These are phyloP conservation scores for Ziziphus jujuba DNA, from an alignment of 306 rosid species.

Conservation along the genomic window DNA sequence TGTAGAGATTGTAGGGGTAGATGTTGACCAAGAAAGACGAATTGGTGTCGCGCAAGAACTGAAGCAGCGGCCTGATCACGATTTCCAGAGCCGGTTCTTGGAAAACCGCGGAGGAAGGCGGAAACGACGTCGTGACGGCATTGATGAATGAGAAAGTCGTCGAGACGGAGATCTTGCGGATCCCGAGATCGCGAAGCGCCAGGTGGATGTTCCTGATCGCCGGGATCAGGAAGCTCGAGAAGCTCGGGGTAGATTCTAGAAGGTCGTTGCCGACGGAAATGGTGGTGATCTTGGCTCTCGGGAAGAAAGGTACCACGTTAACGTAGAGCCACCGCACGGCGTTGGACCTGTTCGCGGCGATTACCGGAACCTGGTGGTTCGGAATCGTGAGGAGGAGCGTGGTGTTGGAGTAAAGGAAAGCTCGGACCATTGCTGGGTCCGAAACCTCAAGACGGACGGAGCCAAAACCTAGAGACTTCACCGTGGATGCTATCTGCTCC, in stretches of 20 bases:
- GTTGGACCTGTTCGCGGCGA: slow-evolving; percentile 66
- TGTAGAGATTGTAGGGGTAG: slow-evolving; percentile 81
- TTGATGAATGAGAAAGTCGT: slow-evolving; percentile 69
- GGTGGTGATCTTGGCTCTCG: slow-evolving; percentile 68
- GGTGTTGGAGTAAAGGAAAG: slow-evolving; percentile 69
- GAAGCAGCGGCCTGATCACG: slow-evolving; percentile 57
- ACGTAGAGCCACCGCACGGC: slow-evolving; percentile 67
- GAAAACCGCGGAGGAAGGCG: slow-evolving; percentile 74
- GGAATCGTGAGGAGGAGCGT: slow-evolving; percentile 72
- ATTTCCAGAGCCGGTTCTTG: slow-evolving; percentile 32
- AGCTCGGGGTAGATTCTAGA: slow-evolving; percentile 39
- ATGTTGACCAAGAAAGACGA: slow-evolving; percentile 80
- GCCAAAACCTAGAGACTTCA: slow-evolving; percentile 37
- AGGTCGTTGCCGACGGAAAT: slow-evolving; percentile 83
- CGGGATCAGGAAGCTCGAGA: slow-evolving; percentile 44
- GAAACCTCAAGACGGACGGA: slow-evolving; percentile 63
- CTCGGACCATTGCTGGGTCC: slow-evolving; percentile 51
- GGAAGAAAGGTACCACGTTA: slow-evolving; percentile 80
- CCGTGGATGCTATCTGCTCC: slow-evolving; percentile 29
- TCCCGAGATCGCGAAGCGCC: slow-evolving; percentile 70
- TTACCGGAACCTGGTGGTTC: slow-evolving; percentile 48
- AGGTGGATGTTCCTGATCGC: slow-evolving; percentile 66
- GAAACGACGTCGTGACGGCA: slow-evolving; percentile 54
- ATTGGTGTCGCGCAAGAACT: slow-evolving; percentile 68
- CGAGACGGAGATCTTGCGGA: slow-evolving; percentile 65